phyloP scores from a whole-genome alignment of 2,329 filamentous ascomycete species.

The Exophiala aquamarina region DNA sequence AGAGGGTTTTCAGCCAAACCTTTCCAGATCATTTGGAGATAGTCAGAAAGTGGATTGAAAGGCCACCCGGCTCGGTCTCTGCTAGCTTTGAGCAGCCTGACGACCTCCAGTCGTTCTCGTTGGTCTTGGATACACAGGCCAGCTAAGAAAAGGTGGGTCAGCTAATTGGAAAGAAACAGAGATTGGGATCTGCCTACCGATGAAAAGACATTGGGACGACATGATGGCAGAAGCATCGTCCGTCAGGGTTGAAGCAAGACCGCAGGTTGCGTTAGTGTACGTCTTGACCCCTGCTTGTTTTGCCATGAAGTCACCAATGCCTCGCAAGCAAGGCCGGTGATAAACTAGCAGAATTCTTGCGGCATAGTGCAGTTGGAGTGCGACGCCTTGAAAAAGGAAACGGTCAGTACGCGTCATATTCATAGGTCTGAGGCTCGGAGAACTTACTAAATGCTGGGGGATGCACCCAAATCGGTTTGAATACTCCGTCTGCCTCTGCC shows the following conservation, averaged over 20 bases:
- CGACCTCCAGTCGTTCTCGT: background rate
- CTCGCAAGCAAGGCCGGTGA: conserved; percentile 28
- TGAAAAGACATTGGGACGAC: background rate
- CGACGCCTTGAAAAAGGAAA: conserved; percentile 22
- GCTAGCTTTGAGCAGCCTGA: background rate
- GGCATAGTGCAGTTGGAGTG: conserved; percentile 28
- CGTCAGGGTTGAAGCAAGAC: conserved; percentile 29
- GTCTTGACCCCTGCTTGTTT: conserved; percentile 23
- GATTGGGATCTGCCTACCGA: background rate
- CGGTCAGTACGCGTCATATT: too few relatives aligned
- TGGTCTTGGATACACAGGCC: conserved; percentile 1
- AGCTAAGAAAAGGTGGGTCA: background rate
- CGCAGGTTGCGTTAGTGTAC: conserved; percentile 29
- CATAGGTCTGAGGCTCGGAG: too few relatives aligned
- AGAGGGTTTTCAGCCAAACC: background rate
- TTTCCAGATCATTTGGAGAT: conserved; percentile 3
- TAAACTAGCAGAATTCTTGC: conserved; percentile 27
- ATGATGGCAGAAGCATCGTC: conserved; percentile 20
- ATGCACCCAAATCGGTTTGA: conserved; percentile 29
- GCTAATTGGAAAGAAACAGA: background rate
- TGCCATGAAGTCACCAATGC: conserved; percentile 23
- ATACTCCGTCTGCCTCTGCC: conserved; percentile 9
- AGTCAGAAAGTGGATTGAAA: background rate
- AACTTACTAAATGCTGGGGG: conserved; percentile 24
- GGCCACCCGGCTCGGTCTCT: background rate